Evolutionary conservation across 2,329 filamentous ascomycete genomes (phyloP).

Genomic region (Ceratocystis papillata): DNA sequence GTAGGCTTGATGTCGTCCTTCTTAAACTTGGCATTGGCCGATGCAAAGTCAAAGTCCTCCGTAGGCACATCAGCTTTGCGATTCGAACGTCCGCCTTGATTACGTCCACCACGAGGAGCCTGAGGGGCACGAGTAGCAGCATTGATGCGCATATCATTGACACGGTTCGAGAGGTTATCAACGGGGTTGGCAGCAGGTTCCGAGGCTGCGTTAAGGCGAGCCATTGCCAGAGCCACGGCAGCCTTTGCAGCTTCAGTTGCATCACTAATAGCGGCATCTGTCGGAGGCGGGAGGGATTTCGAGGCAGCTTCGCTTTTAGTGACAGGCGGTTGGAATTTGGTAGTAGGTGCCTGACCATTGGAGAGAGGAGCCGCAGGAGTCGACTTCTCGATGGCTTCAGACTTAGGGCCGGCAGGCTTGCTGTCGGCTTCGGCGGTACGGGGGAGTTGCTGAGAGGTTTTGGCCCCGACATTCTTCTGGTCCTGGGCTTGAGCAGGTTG

Average conservation of each 20-base stretch:
- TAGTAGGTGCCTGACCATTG: conserved; percentile 31
- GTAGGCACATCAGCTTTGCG: conserved; percentile 78
- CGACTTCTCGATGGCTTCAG: conserved; percentile 26
- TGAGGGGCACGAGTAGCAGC: conserved; percentile 43
- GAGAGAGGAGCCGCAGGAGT: conserved; percentile 27
- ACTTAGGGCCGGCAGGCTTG: conserved; percentile 35
- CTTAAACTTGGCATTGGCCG: conserved; percentile 40
- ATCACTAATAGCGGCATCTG: conserved; percentile 42
- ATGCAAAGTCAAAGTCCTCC: conserved; percentile 83
- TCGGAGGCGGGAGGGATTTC: conserved; percentile 33
- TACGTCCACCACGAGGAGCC: conserved; percentile 39
- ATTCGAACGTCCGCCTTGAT: conserved; percentile 33
- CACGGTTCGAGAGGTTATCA: conserved; percentile 63
- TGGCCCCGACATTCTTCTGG: background rate
- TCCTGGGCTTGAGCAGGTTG: conserved; percentile 32
- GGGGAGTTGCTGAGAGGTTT: background rate
- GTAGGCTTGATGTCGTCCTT: conserved; percentile 29
- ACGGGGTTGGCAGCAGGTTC: conserved; percentile 40
- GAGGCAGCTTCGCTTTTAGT: conserved; percentile 29
- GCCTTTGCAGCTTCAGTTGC: conserved; percentile 65
- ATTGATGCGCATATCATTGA: conserved; percentile 64
- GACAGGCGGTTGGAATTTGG: conserved; percentile 29
- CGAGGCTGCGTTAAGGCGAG: conserved; percentile 44
- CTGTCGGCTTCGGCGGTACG: conserved; percentile 1
- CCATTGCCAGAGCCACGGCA: conserved; percentile 71